Base-by-base conservation (phyloP, 202 grass and related monocot species). In the Panicum hallii region DNA sequence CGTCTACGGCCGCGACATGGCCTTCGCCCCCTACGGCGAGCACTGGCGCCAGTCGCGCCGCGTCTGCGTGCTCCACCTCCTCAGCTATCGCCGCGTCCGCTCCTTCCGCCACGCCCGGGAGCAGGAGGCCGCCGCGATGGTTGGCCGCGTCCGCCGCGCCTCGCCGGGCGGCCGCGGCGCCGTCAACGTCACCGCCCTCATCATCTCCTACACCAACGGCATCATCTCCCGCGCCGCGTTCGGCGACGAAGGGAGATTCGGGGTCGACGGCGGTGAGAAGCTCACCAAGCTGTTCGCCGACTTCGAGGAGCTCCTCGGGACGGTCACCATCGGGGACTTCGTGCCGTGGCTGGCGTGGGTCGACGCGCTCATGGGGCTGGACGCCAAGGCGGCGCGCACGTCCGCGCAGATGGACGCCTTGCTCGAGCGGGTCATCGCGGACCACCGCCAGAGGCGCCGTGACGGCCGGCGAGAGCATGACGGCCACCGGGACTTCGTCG, bases 1-100 rank as follows among this genome's bases (percentile, higher is more conserved):
- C 30, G 0, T 90, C 13, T 93, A 93, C 76, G 90, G 86, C 10
- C 76, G 72, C 0, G 90, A 85, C 82, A 11, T 91, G n/a, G 74
- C 26, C 28, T 95, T 95, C 82, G 84, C 73, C 0, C 88, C 90
- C 10, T 83, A 83, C 57, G 88, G 90, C 1, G 84, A 90, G 40
- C 77, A 81, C 71, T 93, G 90, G 90, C 84, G 16, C 83, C 71
- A 91, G 90, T 88, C 84, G 16, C 83, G 86, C 14, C 84, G 87
- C 78, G 53, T 92, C 32, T 46, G 75, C 84, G 82, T 88, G 38
- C 49, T 80, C 13, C 90, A 92, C 80, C 90, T 94, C 87, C 90
- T 94, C 82, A 90, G 70, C 90, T 30, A 16, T 15, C 85, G 83
- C 58, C 81, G 76, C 62, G 57, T 80, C 77, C 26, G 0, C 9